phyloP scores from a whole-genome alignment of 768 basidiomycete species.

The Xerocomellus dryophilus region DNA sequence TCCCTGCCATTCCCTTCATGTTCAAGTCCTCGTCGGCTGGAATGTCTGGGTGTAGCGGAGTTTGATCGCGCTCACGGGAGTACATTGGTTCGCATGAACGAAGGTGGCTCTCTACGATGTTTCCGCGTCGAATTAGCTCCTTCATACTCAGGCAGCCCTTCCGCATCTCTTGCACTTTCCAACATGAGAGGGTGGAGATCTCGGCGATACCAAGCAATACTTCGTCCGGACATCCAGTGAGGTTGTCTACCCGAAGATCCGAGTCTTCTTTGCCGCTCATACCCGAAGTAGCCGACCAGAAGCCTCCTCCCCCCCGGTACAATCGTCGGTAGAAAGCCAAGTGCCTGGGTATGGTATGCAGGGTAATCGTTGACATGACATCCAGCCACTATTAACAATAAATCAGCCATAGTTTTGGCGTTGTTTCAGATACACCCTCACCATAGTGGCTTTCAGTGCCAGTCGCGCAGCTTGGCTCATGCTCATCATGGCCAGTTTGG shows the following conservation, averaged over 20 bases:
- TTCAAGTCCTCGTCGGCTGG: conserved; percentile 14
- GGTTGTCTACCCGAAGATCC: conserved; percentile 58
- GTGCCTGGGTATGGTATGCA: conserved; percentile 61
- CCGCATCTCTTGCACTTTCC: conserved; percentile 65
- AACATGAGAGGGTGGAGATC: conserved; percentile 65
- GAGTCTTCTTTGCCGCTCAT: conserved; percentile 35
- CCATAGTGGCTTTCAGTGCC: conserved; percentile 69
- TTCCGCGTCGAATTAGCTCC: conserved; percentile 72
- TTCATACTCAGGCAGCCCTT: conserved; percentile 69
- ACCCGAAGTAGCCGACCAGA: conserved; percentile 38
- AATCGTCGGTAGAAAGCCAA: conserved; percentile 63
- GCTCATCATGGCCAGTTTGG: conserved; percentile 52
- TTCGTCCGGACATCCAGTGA: conserved; percentile 79
- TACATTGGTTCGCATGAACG: conserved; percentile 38
- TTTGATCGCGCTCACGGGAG: conserved; percentile 32
- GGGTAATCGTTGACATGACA: conserved; percentile 64
- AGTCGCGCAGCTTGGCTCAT: conserved; percentile 55
- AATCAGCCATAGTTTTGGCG: conserved; percentile 11
- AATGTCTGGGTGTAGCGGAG: conserved; percentile 43
- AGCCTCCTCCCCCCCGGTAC: conserved; percentile 50
- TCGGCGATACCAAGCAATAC: conserved; percentile 75
- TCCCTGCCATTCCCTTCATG: conserved; percentile 30
- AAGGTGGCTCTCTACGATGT: conserved; percentile 65
- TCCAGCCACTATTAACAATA: conserved; percentile 64
- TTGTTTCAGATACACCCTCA: conserved; percentile 38